These are phyloP conservation scores for Tetrapisispora phaffii DNA, from an alignment of 805 yeast genomes.

Conservation along the genomic window DNA sequence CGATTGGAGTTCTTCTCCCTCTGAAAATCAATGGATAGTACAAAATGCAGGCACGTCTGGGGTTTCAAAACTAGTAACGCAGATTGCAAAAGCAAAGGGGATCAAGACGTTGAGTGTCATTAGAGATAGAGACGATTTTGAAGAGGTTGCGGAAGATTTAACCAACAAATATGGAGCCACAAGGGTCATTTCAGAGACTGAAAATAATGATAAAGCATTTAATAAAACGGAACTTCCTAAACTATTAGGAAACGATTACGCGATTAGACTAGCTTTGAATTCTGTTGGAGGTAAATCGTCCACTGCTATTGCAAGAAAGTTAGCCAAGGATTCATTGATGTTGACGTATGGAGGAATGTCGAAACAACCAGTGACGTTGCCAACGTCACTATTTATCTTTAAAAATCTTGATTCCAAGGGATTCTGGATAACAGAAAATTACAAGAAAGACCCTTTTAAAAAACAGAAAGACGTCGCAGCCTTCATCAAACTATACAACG, in stretches of 20 bases:
- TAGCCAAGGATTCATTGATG: slow-evolving; percentile 63
- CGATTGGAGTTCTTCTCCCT: slow-evolving; percentile 15
- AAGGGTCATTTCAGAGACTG: slow-evolving; percentile 77
- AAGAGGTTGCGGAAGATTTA: slow-evolving; percentile 48
- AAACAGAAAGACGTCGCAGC: slow-evolving; percentile 47
- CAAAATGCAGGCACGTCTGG: slow-evolving; percentile 97
- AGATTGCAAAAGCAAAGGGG: slow-evolving; percentile 70
- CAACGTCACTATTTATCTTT: slow-evolving; percentile 82
- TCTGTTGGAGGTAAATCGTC: slow-evolving; percentile 90
- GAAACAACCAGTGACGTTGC: slow-evolving; percentile 83
- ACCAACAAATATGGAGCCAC: slow-evolving; percentile 64
- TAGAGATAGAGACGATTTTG: slow-evolving; percentile 73
- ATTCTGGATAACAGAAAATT: slow-evolving; percentile 80
- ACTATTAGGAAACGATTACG: slow-evolving; percentile 35
- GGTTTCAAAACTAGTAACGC: slow-evolving; percentile 87
- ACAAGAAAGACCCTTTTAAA: slow-evolving; percentile 47
- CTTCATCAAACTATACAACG: slow-evolving; percentile 47
- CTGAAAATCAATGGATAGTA: slow-evolving; percentile 69
- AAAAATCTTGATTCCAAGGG: slow-evolving; percentile 81
- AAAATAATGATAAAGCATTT: slow-evolving; percentile 61
- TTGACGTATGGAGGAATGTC: slow-evolving; percentile 98
- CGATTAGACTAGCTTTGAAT: slow-evolving; percentile 72
- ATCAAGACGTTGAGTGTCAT: slow-evolving; percentile 78
- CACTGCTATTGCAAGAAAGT: slow-evolving; percentile 72
- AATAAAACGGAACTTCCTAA: slow-evolving; percentile 42